phyloP scores from a whole-genome alignment of 108 stramenopile species.

The Pseudonitzschia pungens region DNA sequence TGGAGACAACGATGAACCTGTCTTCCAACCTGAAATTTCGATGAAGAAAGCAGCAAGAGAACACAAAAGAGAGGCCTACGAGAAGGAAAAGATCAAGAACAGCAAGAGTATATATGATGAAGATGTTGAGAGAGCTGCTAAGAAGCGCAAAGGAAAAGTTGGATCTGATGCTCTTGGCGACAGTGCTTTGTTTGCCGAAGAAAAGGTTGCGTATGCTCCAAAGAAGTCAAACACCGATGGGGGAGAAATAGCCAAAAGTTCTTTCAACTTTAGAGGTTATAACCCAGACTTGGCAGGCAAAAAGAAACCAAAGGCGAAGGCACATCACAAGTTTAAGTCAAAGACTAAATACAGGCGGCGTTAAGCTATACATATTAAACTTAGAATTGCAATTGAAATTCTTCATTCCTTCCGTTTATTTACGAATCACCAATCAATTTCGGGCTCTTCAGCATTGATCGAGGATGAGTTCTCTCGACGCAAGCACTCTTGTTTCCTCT shows the following conservation, averaged over 20 bases:
- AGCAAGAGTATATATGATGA: conserved; percentile 39
- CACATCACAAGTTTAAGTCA: conserved; percentile 71
- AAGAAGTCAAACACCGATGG: conserved; percentile 45
- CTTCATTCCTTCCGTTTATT: neutral
- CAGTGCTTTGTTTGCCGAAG: conserved; percentile 74
- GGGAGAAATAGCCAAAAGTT: conserved; percentile 48
- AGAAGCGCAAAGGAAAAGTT: conserved; percentile 46
- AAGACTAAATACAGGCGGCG: conserved; percentile 71
- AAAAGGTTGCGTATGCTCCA: conserved; percentile 57
- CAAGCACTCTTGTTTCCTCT: conserved; percentile 27
- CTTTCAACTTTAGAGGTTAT: conserved; percentile 55
- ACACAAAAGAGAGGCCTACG: conserved; percentile 25
- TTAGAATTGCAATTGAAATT: neutral
- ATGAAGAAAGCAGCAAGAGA: conserved; percentile 29
- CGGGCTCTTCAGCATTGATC: neutral
- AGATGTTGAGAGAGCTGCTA: conserved; percentile 39
- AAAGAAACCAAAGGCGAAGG: conserved; percentile 57
- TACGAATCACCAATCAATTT: conserved; percentile 5
- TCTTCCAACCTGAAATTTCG: conserved; percentile 13
- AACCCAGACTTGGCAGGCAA: conserved; percentile 55
- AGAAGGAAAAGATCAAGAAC: conserved; percentile 28
- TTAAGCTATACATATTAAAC: conserved; percentile 10
- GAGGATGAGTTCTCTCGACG: conserved; percentile 1
- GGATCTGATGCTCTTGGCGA: conserved; percentile 72
- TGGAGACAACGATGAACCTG: conserved; percentile 36